Evolutionary conservation across 2,329 filamentous ascomycete species (phyloP).

Genomic region (Microascus cirrosus): DNA sequence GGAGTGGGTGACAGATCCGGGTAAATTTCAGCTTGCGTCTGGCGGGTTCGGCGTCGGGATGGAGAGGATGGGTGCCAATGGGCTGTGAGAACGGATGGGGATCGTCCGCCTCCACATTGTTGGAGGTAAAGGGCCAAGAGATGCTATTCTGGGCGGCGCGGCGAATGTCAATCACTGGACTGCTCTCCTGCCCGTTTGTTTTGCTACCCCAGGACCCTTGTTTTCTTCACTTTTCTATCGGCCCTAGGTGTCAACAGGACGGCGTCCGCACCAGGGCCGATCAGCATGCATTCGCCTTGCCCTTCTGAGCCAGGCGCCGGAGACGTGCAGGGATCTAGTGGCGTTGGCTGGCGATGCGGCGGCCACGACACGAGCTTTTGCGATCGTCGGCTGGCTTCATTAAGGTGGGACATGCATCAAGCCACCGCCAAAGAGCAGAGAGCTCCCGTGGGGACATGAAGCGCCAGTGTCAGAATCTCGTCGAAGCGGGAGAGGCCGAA

Average conservation of each 20-base stretch:
- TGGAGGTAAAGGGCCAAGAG: too few species aligned
- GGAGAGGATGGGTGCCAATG: neutral
- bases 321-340: neutral
- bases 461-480: neutral
- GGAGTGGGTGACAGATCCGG: slow-evolving; percentile 1
- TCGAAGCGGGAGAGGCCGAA: neutral
- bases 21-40: slow-evolving; percentile 5
- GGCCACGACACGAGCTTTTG: neutral
- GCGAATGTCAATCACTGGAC: too few species aligned
- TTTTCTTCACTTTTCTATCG: neutral
- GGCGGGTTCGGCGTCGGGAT: neutral
- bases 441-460: neutral
- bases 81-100: neutral
- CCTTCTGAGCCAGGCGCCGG: neutral
- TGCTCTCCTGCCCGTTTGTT: too few species aligned
- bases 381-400: neutral
- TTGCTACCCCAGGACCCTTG: too few species aligned
- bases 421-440: neutral
- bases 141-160: too few species aligned
- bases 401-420: neutral
- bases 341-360: neutral
- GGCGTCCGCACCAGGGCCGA: neutral
- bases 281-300: neutral
- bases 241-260: neutral
- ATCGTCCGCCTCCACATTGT: neutral